Base-by-base conservation (phyloP, 2,329 filamentous ascomycete genomes). In the Exophiala alcalophila region DNA sequence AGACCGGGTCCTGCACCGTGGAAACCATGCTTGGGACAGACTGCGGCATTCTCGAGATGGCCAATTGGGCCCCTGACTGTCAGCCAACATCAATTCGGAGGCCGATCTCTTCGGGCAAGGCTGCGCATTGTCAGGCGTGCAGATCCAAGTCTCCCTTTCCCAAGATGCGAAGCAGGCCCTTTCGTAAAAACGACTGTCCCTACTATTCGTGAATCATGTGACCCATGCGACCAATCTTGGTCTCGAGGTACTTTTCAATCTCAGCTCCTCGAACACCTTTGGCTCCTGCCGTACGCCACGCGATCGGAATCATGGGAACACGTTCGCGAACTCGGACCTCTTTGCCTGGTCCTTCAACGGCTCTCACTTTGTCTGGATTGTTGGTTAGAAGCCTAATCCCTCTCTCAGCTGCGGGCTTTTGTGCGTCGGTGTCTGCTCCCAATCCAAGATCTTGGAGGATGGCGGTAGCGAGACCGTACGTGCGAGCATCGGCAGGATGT, bases 351-450 rank as follows among this genome's bases (percentile, higher is more conserved):
- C 92, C 92, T 64, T 98, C 92, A 0, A 98, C 86, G 0, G 92
- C 92, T 11, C 88, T 75, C 28, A 98, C 86, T 71, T 98, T 98
- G 57, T 98, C 92, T 0, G 92, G 92, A 59, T 98, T 98, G 64
- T 98, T 98, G 7, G 92, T 98, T 57, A 98, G 69, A 36, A 98
- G 69, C 24, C 86, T 75, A 39, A 97, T 82, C 10, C 68, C 68
- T 20, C 64, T 59, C 24, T 48, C 16, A n/a, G 39, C 19, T 7
- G 40, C 34, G 4, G 37, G 23, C 29, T 54, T 54, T 15, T 44
- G 21, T 14, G 33, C 35, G 37, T 56, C 85, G 9, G 69, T 65
- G 55, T 94, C 75, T 2, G 71, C 76, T 2, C 74, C 78, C 6
- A 81, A 76, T 0, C 87, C 90, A 20, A 98, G 69, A 67, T 98